Conservation (phyloP, 192 early-diverging fungal genomes). For the Phycomyces nitens region DNA sequence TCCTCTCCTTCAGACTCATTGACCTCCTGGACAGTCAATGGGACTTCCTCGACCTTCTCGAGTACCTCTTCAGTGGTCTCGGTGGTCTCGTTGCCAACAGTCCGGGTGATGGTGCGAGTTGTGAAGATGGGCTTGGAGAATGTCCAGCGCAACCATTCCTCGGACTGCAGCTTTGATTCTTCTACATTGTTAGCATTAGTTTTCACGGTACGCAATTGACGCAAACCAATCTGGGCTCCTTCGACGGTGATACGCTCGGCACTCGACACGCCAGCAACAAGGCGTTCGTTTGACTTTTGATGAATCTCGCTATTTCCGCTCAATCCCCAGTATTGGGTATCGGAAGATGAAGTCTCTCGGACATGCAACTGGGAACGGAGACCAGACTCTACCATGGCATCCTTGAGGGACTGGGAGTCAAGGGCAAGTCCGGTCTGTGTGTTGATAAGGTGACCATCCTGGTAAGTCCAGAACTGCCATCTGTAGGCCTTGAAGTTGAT, state of each 20-base stretch:
- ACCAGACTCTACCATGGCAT: conserved; percentile 8
- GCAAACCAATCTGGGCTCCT: conserved; percentile 23
- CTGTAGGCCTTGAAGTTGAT: conserved; percentile 24
- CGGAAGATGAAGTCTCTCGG: not conserved
- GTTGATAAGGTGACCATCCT: conserved; percentile 25
- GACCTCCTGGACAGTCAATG: not conserved
- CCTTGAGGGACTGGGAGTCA: conserved; percentile 8
- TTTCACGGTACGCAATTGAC: conserved; percentile 1
- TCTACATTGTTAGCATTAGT: conserved; percentile 7
- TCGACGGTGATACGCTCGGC: not conserved
- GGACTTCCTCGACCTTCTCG: not conserved
- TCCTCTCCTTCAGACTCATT: conserved; percentile 2
- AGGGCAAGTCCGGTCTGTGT: conserved; percentile 19
- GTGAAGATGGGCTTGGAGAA: conserved; percentile 23
- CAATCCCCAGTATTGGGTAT: conserved; percentile 25
- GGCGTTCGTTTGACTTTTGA: conserved; percentile 14
- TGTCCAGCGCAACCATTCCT: conserved; percentile 25
- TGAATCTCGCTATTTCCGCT: conserved; percentile 27
- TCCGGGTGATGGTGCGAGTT: not conserved
- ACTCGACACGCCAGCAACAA: conserved; percentile 9
- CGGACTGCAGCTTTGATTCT: conserved; percentile 10
- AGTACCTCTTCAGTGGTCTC: conserved; percentile 2
- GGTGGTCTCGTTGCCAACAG: not conserved
- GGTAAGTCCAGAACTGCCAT: conserved; percentile 32
- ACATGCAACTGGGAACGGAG: conserved; percentile 12